Evolutionary conservation across 2,329 filamentous ascomycete genomes (phyloP), one percentile per base, ranked within the genome.

Genomic region (Calonectria pauciramosa): DNA sequence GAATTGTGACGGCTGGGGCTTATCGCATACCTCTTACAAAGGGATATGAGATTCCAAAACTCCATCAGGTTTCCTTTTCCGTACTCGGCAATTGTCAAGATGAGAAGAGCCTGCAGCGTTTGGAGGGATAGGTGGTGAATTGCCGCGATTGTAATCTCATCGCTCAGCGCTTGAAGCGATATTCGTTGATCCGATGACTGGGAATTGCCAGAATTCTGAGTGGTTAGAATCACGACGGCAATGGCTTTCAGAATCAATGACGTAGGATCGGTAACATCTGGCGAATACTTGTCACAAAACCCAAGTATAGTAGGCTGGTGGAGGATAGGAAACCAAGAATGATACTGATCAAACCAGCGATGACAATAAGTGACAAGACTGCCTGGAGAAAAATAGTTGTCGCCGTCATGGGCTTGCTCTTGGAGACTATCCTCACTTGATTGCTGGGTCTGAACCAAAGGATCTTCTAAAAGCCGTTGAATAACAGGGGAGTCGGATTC

Each of bases 311-410:
- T 74, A 13, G 72, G 72, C 2, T 71, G 60, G 28, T 74, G 72
- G 20, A 74, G 72, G 34, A 74, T 71, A 0, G 72, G 72, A 47
- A 74, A 74, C 60, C 60, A 74, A 1, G 72, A 74, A 13, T 74
- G 72, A 28, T 63, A 74, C 14, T 65, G 41, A 23, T 74, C 63
- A 23, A 74, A 74, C 72, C 72, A 74, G 5, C 71, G 66, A n/a
- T 44, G 38, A 16, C 72, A 74, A 30, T 54, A 74, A 3, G 28
- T 32, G 6, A 18, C 59, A 51, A 23, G 30, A 38, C 5, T 66
- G 20, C 38, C 9, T 7, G 8, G 47, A 28, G 5, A 65, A 26
- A 38, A 16, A 38, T 38, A 38, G 18, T 60, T 13, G 16, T n/a
- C 20, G 10, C 7, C 18, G 18, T 8, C 9, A 4, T 18, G 32